Evolutionary conservation across 345 rosid genomes (phyloP).

Genomic region (Populus ilicifolia): DNA sequence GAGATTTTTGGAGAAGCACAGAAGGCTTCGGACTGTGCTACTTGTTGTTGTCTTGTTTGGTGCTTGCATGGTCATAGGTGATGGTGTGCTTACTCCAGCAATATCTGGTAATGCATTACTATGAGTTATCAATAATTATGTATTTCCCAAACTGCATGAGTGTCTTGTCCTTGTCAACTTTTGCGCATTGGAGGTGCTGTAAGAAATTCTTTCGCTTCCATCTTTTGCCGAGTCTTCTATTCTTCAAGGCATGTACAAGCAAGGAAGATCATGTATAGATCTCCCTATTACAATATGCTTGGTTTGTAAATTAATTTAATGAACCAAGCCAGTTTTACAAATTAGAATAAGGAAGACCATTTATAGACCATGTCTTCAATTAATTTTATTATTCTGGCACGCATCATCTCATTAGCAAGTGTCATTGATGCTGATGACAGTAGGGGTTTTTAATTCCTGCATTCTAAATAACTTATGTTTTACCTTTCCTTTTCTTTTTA

Average conservation of each 20-base stretch:
- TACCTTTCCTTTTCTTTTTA: neutral
- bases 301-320: neutral
- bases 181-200: neutral
- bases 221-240: neutral
- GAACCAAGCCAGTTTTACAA: neutral
- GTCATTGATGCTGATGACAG: neutral
- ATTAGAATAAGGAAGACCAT: neutral
- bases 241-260: neutral
- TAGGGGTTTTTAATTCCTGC: neutral
- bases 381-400: neutral
- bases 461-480: neutral
- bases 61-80: conserved; percentile 90
- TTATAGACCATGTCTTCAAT: neutral
- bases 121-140: neutral
- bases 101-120: conserved; percentile 55
- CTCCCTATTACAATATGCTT: neutral
- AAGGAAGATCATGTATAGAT: neutral
- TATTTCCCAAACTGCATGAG: neutral
- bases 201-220: neutral
- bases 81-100: conserved; percentile 87
- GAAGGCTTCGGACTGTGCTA: conserved; percentile 57
- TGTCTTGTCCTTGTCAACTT: neutral
- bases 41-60: conserved; percentile 73
- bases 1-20: conserved; percentile 78
- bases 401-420: neutral